Percentiles rank a stretch among this genome's conserved stretches.
phyloP scores from a whole-genome alignment of 768 basidiomycete genomes.

The Melanogaster broomeanus region DNA sequence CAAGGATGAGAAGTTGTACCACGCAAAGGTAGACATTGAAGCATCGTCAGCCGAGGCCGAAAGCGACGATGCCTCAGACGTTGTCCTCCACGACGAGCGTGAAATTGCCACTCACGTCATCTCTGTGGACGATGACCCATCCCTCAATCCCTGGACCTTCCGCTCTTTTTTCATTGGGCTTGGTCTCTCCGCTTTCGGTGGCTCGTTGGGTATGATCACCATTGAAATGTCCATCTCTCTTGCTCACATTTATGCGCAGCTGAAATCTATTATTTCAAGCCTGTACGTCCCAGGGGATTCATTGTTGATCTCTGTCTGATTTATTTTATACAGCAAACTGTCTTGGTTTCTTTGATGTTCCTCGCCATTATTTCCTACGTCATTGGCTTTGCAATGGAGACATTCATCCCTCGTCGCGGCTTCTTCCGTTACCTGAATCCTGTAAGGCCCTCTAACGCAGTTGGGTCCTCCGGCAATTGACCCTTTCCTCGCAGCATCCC shows the following conservation, averaged over 20 bases:
- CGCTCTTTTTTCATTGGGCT: conserved; percentile 55
- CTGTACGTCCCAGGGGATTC: conserved; percentile 32
- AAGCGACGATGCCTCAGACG: conserved; percentile 9
- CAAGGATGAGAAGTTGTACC: conserved; percentile 14
- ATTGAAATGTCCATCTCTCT: neutral
- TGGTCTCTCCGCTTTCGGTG: conserved; percentile 52
- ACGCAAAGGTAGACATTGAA: conserved; percentile 38
- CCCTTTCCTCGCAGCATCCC: conserved; percentile 40
- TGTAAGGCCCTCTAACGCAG: conserved; percentile 12
- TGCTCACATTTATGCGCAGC: conserved; percentile 31
- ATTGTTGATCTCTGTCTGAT: neutral
- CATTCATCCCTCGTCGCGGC: conserved; percentile 46
- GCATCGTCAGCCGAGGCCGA: neutral
- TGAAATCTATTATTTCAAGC: conserved; percentile 64
- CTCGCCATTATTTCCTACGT: conserved; percentile 51
- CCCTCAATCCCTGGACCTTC: conserved; percentile 37
- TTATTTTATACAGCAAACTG: conserved; percentile 44
- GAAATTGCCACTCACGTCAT: conserved; percentile 51
- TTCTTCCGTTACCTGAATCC: conserved; percentile 54
- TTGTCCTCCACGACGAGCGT: conserved; percentile 41
- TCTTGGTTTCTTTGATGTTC: conserved; percentile 54
- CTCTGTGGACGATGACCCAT: conserved; percentile 34
- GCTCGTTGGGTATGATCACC: conserved; percentile 43
- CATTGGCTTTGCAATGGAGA: conserved; percentile 49
- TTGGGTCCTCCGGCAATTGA: neutral